A percentile compares a stretch with the other conserved stretches of the same genome.
phyloP scores from a whole-genome alignment of 129 eudicot species.

The Sambucus nigra region DNA sequence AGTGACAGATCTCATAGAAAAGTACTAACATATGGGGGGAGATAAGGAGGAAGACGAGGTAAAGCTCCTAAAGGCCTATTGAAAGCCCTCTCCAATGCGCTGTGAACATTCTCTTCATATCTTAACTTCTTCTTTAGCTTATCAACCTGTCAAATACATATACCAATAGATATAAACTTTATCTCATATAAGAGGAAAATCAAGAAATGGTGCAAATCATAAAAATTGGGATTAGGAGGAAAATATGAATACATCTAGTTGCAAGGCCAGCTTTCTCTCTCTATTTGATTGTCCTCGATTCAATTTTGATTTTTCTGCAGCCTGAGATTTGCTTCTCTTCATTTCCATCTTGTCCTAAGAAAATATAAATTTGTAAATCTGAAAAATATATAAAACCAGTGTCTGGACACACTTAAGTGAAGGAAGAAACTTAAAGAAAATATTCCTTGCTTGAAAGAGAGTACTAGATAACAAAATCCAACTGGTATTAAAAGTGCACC shows the following conservation, averaged over 20 bases:
- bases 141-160: slow-evolving; percentile 48
- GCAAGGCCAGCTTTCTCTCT: slow-evolving; percentile 72
- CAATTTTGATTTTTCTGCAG: slow-evolving; percentile 24
- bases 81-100: slow-evolving; percentile 90
- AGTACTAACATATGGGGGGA: slow-evolving; percentile 68
- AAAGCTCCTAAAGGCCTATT: slow-evolving; percentile 81
- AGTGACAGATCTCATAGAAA: slow-evolving; percentile 1
- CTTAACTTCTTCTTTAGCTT: slow-evolving; percentile 76
- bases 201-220: too few relatives aligned
- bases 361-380: slow-evolving; percentile 14
- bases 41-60: slow-evolving; percentile 97
- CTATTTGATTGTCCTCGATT: slow-evolving; percentile 34
- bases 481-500: too few relatives aligned
- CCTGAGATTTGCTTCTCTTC: slow-evolving; percentile 31
- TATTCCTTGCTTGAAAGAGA: too few relatives aligned
- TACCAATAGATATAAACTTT: neutral
- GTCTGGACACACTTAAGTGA: too few relatives aligned
- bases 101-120: slow-evolving; percentile 87
- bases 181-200: too few relatives aligned
- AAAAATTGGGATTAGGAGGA: neutral
- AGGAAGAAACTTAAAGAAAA: too few relatives aligned
- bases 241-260: slow-evolving; percentile 59
- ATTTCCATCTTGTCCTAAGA: slow-evolving; percentile 40
- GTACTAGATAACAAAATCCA: neutral
- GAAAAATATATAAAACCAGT: too few relatives aligned